These are phyloP conservation scores for Chalciporus piperatus DNA, from an alignment of 768 basidiomycete genomes.

Conservation along the genomic window DNA sequence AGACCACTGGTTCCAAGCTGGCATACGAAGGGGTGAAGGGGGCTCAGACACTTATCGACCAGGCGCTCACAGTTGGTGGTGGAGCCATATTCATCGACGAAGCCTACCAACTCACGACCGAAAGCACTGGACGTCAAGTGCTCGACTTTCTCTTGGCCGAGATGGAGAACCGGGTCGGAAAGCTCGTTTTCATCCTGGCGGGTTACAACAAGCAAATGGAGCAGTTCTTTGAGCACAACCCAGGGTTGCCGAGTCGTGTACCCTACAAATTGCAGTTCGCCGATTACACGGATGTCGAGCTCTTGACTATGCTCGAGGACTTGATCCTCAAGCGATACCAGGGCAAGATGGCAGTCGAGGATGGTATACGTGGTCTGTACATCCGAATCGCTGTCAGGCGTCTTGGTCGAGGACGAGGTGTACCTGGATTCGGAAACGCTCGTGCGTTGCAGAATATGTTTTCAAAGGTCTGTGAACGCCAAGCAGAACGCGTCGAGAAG, in stretches of 20 bases:
- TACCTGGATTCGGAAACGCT: conserved; percentile 65
- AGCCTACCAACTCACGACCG: conserved; percentile 60
- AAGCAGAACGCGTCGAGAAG: conserved; percentile 47
- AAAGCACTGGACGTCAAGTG: conserved; percentile 51
- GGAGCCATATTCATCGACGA: conserved; percentile 71
- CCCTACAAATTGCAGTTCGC: conserved; percentile 57
- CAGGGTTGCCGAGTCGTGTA: conserved; percentile 66
- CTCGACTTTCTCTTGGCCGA: conserved; percentile 70
- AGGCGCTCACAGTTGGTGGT: conserved; percentile 50
- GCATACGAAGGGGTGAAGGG: conserved; percentile 54
- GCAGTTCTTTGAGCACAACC: conserved; percentile 74
- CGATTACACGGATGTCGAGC: conserved; percentile 59
- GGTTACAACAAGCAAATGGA: conserved; percentile 76
- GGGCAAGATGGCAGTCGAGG: conserved; percentile 54
- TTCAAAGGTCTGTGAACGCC: conserved; percentile 45
- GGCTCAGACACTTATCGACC: conserved; percentile 46
- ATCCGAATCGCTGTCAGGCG: conserved; percentile 52
- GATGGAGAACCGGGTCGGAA: conserved; percentile 69
- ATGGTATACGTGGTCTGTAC: conserved; percentile 52
- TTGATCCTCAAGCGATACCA: conserved; percentile 44
- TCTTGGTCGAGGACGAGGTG: conserved; percentile 52
- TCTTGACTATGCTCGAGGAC: conserved; percentile 53
- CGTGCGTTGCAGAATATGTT: conserved; percentile 56
- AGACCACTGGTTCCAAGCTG: conserved; percentile 61
- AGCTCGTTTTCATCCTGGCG: conserved; percentile 65